phyloP scores from a whole-genome alignment of 306 rosid genomes.

The Cucumis melo region DNA sequence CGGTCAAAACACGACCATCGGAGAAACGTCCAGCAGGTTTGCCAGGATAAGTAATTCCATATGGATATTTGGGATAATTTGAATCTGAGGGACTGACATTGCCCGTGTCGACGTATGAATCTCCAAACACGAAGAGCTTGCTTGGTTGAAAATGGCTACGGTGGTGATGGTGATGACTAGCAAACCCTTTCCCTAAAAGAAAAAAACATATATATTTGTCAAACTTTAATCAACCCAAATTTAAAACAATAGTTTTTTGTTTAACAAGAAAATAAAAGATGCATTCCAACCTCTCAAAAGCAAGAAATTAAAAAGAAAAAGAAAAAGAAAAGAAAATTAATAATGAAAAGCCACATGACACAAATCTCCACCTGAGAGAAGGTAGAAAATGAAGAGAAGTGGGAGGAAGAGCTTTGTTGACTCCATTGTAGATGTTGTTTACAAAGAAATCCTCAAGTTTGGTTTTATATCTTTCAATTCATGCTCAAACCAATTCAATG shows the following conservation, averaged over 20 bases:
- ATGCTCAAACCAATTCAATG: background rate
- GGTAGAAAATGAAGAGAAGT: background rate
- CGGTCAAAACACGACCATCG: constrained; percentile 34
- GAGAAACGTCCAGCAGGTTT: constrained; percentile 36
- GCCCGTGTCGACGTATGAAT: constrained; percentile 36
- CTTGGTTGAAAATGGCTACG: constrained; percentile 6
- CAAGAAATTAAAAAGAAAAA: too few species aligned
- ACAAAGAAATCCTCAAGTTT: background rate
- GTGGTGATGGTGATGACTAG: background rate
- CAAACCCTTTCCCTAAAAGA: background rate
- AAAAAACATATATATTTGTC: background rate
- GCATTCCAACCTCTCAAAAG: too few species aligned
- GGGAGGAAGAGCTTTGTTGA: background rate
- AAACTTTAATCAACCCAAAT: background rate
- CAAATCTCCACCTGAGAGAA: background rate
- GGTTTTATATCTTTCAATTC: background rate
- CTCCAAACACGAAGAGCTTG: constrained; percentile 32
- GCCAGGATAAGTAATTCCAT: constrained; percentile 37
- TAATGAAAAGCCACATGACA: background rate
- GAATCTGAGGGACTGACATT: constrained; percentile 15
- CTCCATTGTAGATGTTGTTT: background rate
- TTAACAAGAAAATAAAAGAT: too few species aligned
- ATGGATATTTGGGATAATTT: constrained; percentile 23
- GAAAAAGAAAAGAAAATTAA: background rate
- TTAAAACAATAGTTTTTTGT: background rate